Percentiles rank a stretch among this genome's conserved stretches.
Conservation (phyloP, 140 eudicot species). For the Stevia rebaudiana region DNA sequence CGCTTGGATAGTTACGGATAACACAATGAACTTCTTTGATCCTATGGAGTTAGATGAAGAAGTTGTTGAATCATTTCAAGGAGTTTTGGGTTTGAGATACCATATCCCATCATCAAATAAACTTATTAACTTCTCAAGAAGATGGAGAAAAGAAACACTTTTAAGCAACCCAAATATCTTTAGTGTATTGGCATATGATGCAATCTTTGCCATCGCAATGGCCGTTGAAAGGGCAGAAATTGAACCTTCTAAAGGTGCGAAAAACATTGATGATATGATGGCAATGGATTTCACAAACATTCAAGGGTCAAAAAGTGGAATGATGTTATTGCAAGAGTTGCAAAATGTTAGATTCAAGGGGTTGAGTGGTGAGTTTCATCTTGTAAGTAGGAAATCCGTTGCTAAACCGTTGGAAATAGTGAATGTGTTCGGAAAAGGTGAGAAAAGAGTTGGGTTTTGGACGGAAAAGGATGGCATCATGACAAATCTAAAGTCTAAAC, state of each 20-base stretch:
- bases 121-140: neutral
- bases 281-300: constrained; percentile 1
- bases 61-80: constrained; percentile 21
- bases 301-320: neutral
- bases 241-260: neutral
- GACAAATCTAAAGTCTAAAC: neutral
- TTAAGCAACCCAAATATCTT: neutral
- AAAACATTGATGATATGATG: constrained; percentile 3
- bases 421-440: constrained; percentile 12
- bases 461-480: neutral
- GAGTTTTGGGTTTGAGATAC: constrained; percentile 18
- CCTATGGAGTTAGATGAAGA: constrained; percentile 19
- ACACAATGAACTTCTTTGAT: constrained; percentile 27
- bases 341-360: constrained; percentile 13
- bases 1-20: constrained; percentile 24
- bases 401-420: constrained; percentile 13
- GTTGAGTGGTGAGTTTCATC: constrained; percentile 31
- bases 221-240: constrained; percentile 24
- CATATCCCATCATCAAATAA: constrained; percentile 1
- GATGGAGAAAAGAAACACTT: constrained; percentile 11
- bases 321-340: constrained; percentile 12
- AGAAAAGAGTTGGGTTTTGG: constrained; percentile 21
- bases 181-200: constrained; percentile 39
- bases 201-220: constrained; percentile 22
- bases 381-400: constrained; percentile 7